Conservation (phyloP, 257 asterid genomes). For the Solanum pennellii region DNA sequence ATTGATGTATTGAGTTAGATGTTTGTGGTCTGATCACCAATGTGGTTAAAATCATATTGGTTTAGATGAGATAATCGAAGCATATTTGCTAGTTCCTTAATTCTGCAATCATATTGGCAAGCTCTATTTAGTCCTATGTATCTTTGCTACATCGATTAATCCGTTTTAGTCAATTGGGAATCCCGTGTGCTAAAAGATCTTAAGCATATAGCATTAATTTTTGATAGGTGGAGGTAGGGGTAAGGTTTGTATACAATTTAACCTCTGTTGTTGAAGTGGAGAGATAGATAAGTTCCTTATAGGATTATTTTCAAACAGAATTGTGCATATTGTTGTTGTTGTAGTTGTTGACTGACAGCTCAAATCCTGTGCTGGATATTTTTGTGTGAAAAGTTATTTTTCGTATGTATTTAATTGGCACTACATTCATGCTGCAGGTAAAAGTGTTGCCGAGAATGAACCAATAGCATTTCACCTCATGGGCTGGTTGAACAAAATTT, state of each 20-base stretch:
- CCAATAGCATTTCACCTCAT: constrained; percentile 20
- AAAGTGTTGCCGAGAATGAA: constrained; percentile 20
- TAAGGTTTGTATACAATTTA: background rate
- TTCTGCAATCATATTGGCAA: background rate
- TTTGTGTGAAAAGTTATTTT: background rate
- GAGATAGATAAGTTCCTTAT: background rate
- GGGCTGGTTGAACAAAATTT: constrained; percentile 87
- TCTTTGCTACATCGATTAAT: background rate
- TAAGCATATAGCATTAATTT: background rate
- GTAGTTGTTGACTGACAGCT: background rate
- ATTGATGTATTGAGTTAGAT: background rate
- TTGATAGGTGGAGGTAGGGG: background rate
- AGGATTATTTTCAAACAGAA: background rate
- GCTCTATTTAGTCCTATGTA: background rate
- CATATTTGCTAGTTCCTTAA: background rate
- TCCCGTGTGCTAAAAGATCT: background rate
- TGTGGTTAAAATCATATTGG: background rate
- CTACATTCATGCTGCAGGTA: constrained; percentile 16
- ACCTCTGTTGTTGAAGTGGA: background rate
- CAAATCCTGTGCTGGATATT: background rate
- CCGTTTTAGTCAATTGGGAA: background rate
- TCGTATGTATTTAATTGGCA: background rate
- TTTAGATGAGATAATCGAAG: background rate
- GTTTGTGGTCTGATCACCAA: background rate
- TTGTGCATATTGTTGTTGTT: background rate